These are phyloP conservation scores for Anisodus tanguticus DNA, from an alignment of 257 asterid species.

Conservation along the genomic window DNA sequence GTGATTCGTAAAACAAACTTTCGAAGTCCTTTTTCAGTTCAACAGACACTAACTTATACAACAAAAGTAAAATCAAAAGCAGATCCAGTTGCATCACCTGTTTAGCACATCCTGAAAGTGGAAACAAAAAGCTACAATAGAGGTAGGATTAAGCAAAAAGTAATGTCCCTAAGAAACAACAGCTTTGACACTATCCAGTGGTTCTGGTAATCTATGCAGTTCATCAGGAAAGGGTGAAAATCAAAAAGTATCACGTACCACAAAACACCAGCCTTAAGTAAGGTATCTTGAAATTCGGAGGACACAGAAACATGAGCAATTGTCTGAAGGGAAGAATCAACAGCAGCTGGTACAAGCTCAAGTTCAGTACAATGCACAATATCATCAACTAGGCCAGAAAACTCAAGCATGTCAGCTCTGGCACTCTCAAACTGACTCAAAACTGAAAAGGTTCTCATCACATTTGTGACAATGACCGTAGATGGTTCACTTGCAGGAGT, in stretches of 20 bases:
- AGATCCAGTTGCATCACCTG: background rate
- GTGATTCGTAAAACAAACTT: background rate
- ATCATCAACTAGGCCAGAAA: slow-evolving; percentile 86
- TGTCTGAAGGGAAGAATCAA: slow-evolving; percentile 90
- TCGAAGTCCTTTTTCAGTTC: background rate
- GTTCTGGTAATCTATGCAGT: slow-evolving; percentile 23
- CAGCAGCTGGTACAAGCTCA: slow-evolving; percentile 83
- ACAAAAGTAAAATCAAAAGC: background rate
- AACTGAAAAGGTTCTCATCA: slow-evolving; percentile 84
- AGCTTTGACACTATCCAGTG: background rate
- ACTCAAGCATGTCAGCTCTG: slow-evolving; percentile 76
- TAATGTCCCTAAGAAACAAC: no score
- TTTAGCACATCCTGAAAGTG: background rate
- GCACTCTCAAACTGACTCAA: slow-evolving; percentile 95
- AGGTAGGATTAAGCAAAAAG: no score
- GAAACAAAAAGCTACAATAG: background rate
- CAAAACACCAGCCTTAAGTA: slow-evolving; percentile 84
- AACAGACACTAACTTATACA: slow-evolving; percentile 6
- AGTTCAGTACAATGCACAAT: slow-evolving; percentile 92
- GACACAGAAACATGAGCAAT: slow-evolving; percentile 83
- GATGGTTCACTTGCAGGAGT: slow-evolving; percentile 87
- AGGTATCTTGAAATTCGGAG: slow-evolving; percentile 76
- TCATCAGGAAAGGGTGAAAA: slow-evolving; percentile 29
- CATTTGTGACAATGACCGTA: slow-evolving; percentile 74
- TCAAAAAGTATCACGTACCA: slow-evolving; percentile 57